Base-by-base conservation (phyloP, 129 eudicot genomes). In the Glebionis coronaria region DNA sequence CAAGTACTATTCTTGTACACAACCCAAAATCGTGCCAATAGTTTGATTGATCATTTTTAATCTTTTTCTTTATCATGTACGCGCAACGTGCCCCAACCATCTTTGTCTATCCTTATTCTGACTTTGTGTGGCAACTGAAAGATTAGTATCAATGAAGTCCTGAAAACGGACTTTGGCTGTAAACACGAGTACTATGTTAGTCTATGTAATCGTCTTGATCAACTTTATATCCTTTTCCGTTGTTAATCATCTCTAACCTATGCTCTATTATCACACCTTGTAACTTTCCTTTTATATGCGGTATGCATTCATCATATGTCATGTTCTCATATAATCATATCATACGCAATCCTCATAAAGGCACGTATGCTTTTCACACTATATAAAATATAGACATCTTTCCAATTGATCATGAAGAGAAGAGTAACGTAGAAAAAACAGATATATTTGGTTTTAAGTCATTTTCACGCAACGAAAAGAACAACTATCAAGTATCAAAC, bases 361-460 rank as follows among this genome's bases (percentile, higher is more conserved):
- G 28, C 63, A 13, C 23, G 35, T 20, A 60, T 38, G 5, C 10
- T 29, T 38, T 60, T 60, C 4, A 16, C 25, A 18, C 29, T 9
- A 54, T 54, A 54, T 11, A 18, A 20, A 9, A 54, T 51, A 51
- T 0, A 16, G 21, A 35, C 42, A 21, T 21, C 9, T 18, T 8
- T 13, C 21, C 29, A 13, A 54, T 18, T 54, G 29, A 35, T 35
- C 42, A 54, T 54, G 20, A 20, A 27, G 13, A 19, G 28, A 54
- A 9, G 59, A 54, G 59, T 54, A 54, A 20, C 76, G 76, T 71
- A 50, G 69, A 71, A 71, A n/a, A 71, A 49, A 29, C 44, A 47
- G 18, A 29, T 51, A 47, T 59, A 38, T 21, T 44, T 20, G 60
- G 31, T 71, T 58, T 21, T 42, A 20, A 49, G 71, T 66, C 20